Conservation (phyloP, 2,329 filamentous ascomycete genomes). For the Fusarium goolgardi region DNA sequence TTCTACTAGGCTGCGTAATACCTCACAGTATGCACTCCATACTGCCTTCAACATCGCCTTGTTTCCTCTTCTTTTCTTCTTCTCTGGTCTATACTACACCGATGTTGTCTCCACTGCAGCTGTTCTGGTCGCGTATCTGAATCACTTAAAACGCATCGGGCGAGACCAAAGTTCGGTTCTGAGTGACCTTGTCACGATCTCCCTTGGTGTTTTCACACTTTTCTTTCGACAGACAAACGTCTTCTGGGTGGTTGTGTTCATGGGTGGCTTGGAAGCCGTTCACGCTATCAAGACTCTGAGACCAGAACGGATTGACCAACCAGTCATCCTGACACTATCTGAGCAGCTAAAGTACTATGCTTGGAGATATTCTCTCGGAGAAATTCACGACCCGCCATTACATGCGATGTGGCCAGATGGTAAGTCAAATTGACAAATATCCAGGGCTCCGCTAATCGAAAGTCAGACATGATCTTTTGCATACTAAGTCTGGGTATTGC, state of each 20-base stretch:
- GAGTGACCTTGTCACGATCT: conserved; percentile 59
- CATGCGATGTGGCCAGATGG: conserved; percentile 62
- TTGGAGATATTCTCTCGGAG: conserved; percentile 61
- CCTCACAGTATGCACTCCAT: conserved; percentile 62
- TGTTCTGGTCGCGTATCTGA: conserved; percentile 76
- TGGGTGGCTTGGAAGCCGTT: conserved; percentile 70
- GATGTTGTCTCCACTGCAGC: conserved; percentile 84
- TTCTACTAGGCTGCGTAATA: conserved; percentile 25
- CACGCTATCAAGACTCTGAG: conserved; percentile 61
- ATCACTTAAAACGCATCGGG: conserved; percentile 61
- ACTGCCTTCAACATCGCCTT: conserved; percentile 82
- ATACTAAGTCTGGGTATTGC: conserved; percentile 73
- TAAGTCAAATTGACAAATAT: conserved; percentile 47
- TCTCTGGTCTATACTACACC: conserved; percentile 94
- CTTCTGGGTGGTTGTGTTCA: conserved; percentile 89
- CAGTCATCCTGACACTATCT: conserved; percentile 48
- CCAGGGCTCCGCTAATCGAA: conserved; percentile 23
- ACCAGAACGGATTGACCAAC: conserved; percentile 49
- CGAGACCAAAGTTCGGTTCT: conserved; percentile 47
- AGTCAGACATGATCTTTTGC: conserved; percentile 65
- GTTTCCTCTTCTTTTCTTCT: conserved; percentile 95
- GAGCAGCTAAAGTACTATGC: conserved; percentile 55
- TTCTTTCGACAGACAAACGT: conserved; percentile 94
- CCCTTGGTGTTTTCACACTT: conserved; percentile 73
- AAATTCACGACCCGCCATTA: conserved; percentile 67